Base-by-base conservation (phyloP, 768 basidiomycete species). In the Amanita pallidorosea region DNA sequence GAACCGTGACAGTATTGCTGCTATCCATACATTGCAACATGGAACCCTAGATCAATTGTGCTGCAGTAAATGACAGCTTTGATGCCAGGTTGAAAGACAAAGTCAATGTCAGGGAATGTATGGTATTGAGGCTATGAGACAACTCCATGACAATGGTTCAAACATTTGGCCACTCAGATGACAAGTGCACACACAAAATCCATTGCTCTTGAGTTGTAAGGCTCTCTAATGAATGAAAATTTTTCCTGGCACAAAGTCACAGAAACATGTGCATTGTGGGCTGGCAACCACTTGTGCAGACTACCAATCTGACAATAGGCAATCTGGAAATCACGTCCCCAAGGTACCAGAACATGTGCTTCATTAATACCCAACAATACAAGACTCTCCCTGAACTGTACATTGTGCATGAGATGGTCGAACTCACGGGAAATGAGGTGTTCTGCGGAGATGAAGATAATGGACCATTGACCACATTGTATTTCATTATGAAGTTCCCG, bases 311-410 rank as follows among this genome's bases (percentile, higher is more conserved):
- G 58, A 22, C 45, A 54, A 40, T 63, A 63, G 1, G 57, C 58
- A 11, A 46, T 29, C 5, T 54, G 57, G 45, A 63, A 63, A 8
- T 58, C 56, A 34, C 52, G 17, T 29, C 58, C 54, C 60, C 58
- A 61, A 22, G 58, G 58, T 25, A 56, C 56, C 7, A 63, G 45
- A 4, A 61, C 52, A 52, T 63, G 60, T 0, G 54, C 58, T 52
- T 63, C 59, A 47, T 63, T 58, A 31, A 63, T 59, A 1, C 60
- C 62, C 20, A 60, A 52, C 12, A 61, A 47, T 22, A 54, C 49
- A 27, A 63, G 53, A 44, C 59, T 63, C 7, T 44, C 27, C 20
- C 53, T 52, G 45, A 61, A 61, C 15, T 5, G 35, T 3, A 53
- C 51, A 43, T 60, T 41, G 7, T 54, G 51, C n/a, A 63, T 11